A percentile compares a stretch with the other conserved stretches of the same genome.
Evolutionary conservation across 2,329 filamentous ascomycete genomes (phyloP).

Genomic region (Hysterium pulicare): DNA sequence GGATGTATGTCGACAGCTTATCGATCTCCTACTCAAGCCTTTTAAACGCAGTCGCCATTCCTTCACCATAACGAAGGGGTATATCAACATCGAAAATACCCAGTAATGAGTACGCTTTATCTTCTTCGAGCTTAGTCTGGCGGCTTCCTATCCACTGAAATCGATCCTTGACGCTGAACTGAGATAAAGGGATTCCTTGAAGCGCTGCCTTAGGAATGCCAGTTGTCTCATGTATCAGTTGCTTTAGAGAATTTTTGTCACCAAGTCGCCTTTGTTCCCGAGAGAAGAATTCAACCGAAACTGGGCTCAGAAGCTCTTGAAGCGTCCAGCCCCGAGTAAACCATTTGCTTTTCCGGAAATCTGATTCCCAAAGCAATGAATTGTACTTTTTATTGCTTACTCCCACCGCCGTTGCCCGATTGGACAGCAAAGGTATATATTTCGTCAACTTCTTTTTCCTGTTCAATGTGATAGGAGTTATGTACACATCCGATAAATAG

Average conservation of each 20-base stretch:
- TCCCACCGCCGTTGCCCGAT: neutral
- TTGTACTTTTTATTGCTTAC: neutral
- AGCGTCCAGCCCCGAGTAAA: slow-evolving; percentile 1
- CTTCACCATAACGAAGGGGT: slow-evolving; percentile 6
- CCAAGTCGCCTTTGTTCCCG: slow-evolving; percentile 8
- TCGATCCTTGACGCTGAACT: slow-evolving; percentile 12
- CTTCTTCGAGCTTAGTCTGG: slow-evolving; percentile 10
- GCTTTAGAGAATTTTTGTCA: slow-evolving; percentile 1
- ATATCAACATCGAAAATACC: slow-evolving; percentile 10
- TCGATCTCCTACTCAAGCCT: slow-evolving; percentile 10
- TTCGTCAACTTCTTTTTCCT: too few species aligned
- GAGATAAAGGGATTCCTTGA: slow-evolving; percentile 7
- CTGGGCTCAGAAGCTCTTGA: neutral
- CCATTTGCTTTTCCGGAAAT: slow-evolving; percentile 2
- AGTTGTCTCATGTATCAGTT: slow-evolving; percentile 11
- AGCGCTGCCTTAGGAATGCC: slow-evolving; percentile 9
- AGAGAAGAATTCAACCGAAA: neutral
- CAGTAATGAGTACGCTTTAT: slow-evolving; percentile 10
- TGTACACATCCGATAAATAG: slow-evolving; percentile 8
- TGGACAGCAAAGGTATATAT: too few species aligned
- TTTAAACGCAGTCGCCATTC: slow-evolving; percentile 7
- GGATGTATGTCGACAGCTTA: slow-evolving; percentile 6
- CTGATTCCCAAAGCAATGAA: neutral
- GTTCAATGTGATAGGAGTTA: too few species aligned
- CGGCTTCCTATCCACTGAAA: slow-evolving; percentile 13